Evolutionary conservation across 805 yeast genomes (phyloP).

Genomic region (Tetrapisispora phaffii): DNA sequence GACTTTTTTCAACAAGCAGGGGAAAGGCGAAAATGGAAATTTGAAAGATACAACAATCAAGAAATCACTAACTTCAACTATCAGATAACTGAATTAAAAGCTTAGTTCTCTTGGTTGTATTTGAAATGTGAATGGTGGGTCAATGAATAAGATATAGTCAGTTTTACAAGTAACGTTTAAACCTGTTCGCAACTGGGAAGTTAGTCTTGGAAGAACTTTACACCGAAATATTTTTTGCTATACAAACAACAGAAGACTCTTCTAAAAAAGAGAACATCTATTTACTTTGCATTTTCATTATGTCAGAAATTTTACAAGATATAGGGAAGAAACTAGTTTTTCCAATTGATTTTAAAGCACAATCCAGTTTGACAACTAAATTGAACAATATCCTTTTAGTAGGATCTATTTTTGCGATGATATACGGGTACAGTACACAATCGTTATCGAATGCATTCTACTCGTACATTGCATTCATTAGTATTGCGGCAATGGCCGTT

Average conservation of each 20-base stretch:
- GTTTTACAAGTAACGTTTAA: too few relatives aligned
- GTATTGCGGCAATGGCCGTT: slow-evolving; percentile 31
- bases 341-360: slow-evolving; percentile 30
- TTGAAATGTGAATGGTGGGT: too few relatives aligned
- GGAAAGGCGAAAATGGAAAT: neutral
- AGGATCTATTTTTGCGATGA: slow-evolving; percentile 31
- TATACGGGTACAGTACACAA: slow-evolving; percentile 41
- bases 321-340: slow-evolving; percentile 19
- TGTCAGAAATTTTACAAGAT: slow-evolving; percentile 29
- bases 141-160: too few relatives aligned
- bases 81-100: too few relatives aligned
- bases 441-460: slow-evolving; percentile 34
- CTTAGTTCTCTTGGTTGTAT: too few relatives aligned
- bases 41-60: neutral
- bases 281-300: slow-evolving; percentile 3
- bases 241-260: too few relatives aligned
- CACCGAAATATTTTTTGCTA: too few relatives aligned
- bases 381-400: slow-evolving; percentile 11
- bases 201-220: too few relatives aligned
- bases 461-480: slow-evolving; percentile 31
- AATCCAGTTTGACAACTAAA: slow-evolving; percentile 13
- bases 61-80: too few relatives aligned
- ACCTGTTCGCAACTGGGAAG: too few relatives aligned
- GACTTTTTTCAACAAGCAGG: neutral
- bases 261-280: neutral